Base-by-base conservation (phyloP, 768 basidiomycete species). In the Butyriboletus loyo region DNA sequence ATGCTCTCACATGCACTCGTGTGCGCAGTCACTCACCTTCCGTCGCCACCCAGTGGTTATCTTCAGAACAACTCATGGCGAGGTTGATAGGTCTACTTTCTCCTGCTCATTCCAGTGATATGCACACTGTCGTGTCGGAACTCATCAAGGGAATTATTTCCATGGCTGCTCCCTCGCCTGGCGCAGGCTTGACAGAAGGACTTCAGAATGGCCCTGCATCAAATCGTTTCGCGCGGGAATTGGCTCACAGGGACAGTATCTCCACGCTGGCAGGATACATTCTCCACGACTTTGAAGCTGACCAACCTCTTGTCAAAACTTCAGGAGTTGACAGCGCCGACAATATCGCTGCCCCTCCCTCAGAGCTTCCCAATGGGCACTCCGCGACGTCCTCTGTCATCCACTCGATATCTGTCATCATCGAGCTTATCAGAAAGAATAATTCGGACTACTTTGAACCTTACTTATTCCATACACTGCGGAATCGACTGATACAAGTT, bases 381-480 rank as follows among this genome's bases (percentile, higher is more conserved):
- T 84, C 62, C 58, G 71, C 81, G 8, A 79, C 81, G 1, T 97
- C 94, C 11, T 91, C 92, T 7, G 85, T 98, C 48, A 79, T 89
- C 25, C 84, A 93, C 57, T 86, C 91, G 11, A 89, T 95, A 59
- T 86, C 87, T 38, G 85, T 98, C 62, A 77, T 98, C 54, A 88
- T 95, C 58, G 96, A 98, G 67, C 79, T 97, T 36, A 97, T 98
- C 59, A 83, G 95, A 47, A 94, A 98, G 68, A 98, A 98, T 71
- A 98, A 98, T 68, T 96, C 95, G 35, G 96, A 99, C 68, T 98
- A 94, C 66, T 95, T 97, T 65, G 97, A 99, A 72, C 96, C 95
- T 5, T 96, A 94, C 68, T 79, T 98, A 13, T 98, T 97, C 72
- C 95, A 97, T 64, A 93, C 91, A 1, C 73, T 97, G 38, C 85